Evolutionary conservation across 2,329 filamentous ascomycete genomes (phyloP), one percentile per base, ranked within the genome.

Genomic region (Neofusicoccum cordaticola): DNA sequence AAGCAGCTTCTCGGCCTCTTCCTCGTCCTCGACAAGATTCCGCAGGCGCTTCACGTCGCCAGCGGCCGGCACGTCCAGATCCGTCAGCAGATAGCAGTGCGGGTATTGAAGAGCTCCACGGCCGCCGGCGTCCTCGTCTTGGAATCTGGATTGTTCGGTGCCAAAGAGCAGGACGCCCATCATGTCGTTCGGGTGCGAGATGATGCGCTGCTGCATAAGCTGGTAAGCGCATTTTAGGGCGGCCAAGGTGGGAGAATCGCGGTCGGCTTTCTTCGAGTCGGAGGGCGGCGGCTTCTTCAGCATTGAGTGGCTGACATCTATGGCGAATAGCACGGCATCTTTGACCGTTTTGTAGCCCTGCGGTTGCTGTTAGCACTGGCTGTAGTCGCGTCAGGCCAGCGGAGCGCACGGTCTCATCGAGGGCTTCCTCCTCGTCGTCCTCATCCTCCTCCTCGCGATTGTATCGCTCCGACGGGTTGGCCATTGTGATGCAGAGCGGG

Each of bases 181-280:
- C 91, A 97, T 96, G 67, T 99, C 95, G 73, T 90, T 93, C 1
- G 95, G 95, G 67, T 93, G 94, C 3, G 94, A 94, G 71, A 99
- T 98, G 77, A 99, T 98, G 71, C 95, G 92, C 80, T 98, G 94
- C 79, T 98, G 92, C 92, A 99, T 97, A 62, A 99, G 83, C 73
- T 92, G 88, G 73, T 96, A 96, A 65, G 94, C 95, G 71, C 92
- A 97, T 83, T 97, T 97, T 57, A 99, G 80, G 3, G 95, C 93
- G 15, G 94, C 93, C 61, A 89, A 84, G 0, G 92, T 84, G 3
- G 94, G 88, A 50, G 90, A 93, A 71, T 94, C 91, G 65, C 83
- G 87, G 68, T 91, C 90, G 48, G 88, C 86, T 75, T 93, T 94
- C 78, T 91, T 96, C 58, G 76, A 71, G 63, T 76, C 73, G 44